phyloP scores from a whole-genome alignment of 2,329 filamentous ascomycete species.

The Myriosclerotinia scirpicola region DNA sequence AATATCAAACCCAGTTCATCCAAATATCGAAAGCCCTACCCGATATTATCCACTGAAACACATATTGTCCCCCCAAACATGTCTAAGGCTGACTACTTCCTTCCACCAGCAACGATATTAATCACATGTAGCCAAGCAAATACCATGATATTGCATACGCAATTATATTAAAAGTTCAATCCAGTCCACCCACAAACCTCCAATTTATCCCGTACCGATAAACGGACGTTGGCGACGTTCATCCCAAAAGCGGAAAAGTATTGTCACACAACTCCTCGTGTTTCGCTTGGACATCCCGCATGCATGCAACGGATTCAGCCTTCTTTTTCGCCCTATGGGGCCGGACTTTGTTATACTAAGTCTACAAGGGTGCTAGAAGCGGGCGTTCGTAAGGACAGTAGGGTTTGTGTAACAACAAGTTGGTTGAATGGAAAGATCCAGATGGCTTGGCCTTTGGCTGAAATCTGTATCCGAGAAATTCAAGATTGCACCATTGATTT shows the following conservation, averaged over 20 bases:
- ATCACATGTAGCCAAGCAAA: conserved; percentile 4
- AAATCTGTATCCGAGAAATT: neutral
- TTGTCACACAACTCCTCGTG: conserved; percentile 17
- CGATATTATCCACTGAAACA: conserved; percentile 12
- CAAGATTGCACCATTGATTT: too few species aligned
- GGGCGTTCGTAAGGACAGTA: conserved; percentile 11
- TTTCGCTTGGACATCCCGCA: conserved; percentile 19
- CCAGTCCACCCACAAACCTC: neutral
- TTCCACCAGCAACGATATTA: neutral
- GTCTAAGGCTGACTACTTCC: conserved; percentile 16
- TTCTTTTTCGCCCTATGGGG: conserved; percentile 23
- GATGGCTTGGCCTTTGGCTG: conserved; percentile 21
- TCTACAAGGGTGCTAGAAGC: conserved; percentile 3
- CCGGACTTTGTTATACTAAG: conserved; percentile 5
- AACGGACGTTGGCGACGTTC: conserved; percentile 18
- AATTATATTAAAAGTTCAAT: neutral
- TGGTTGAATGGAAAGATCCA: conserved; percentile 12
- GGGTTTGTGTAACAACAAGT: conserved; percentile 9
- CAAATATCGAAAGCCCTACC: conserved; percentile 21
- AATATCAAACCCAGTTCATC: conserved; percentile 8
- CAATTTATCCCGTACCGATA: neutral
- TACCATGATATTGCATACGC: neutral
- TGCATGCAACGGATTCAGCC: conserved; percentile 21
- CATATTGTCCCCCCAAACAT: conserved; percentile 7
- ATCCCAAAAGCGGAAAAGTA: conserved; percentile 13